phyloP scores from a whole-genome alignment of 1,284 basidiomycete species.

The Trichosporon sp. region DNA sequence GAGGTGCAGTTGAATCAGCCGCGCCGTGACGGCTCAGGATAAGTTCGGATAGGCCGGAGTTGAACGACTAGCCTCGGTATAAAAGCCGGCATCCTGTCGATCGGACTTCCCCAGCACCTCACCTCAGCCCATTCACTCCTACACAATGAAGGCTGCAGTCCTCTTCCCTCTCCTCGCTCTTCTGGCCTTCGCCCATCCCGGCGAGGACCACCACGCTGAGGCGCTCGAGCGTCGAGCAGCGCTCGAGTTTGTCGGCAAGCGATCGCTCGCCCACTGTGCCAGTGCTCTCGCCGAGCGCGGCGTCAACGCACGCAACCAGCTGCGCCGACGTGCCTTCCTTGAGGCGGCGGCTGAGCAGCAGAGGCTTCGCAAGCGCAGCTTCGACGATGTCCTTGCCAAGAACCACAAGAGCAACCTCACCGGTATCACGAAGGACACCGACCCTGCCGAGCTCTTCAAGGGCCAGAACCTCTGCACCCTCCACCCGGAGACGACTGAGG shows the following conservation, averaged over 20 bases:
- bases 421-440: slow-evolving; percentile 13
- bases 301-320: slow-evolving; percentile 5
- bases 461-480: slow-evolving; percentile 17
- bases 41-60: not conserved
- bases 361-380: not conserved
- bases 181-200: slow-evolving; percentile 16
- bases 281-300: slow-evolving; percentile 8
- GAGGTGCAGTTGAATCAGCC: not conserved
- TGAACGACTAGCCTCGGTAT: not conserved
- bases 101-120: not conserved
- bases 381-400: slow-evolving; percentile 3
- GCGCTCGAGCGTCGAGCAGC: slow-evolving; percentile 6
- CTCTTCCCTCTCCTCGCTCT: slow-evolving; percentile 10
- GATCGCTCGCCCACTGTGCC: slow-evolving; percentile 13
- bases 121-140: not conserved
- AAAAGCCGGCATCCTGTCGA: not conserved
- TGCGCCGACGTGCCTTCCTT: slow-evolving; percentile 5
- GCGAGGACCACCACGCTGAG: slow-evolving; percentile 12
- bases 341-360: not conserved
- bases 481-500: slow-evolving; percentile 21
- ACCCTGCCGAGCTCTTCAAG: slow-evolving; percentile 10
- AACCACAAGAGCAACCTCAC: slow-evolving; percentile 15
- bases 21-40: not conserved
- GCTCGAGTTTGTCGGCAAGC: slow-evolving; percentile 7
- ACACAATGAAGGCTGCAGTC: slow-evolving; percentile 35